Evolutionary conservation across 768 basidiomycete genomes (phyloP), one percentile per base, ranked within the genome.

Genomic region (Boletus rubescentipes): DNA sequence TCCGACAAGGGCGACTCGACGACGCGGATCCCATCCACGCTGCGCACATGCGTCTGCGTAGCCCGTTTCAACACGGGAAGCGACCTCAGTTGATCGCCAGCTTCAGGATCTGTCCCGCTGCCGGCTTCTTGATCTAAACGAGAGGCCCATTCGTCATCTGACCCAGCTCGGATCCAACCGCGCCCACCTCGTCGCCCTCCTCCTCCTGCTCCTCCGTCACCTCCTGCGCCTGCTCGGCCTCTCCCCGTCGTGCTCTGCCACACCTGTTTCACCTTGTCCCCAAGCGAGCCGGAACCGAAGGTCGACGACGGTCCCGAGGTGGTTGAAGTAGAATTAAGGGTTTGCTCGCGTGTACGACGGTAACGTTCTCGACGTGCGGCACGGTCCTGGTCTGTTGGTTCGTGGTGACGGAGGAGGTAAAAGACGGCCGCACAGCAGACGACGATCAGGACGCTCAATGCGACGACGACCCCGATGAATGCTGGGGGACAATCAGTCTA

Each of bases 381-480:
- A 11, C 75, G 75, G 16, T 77, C 73, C 54, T 70, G 70, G 29
- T 77, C 71, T 34, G 71, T 72, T 26, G 75, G 75, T 35, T 74
- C 72, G 63, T 81, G 74, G 45, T 80, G 67, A 38, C 79, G 77
- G 16, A 87, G 71, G 34, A 89, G 79, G 60, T 79, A 76, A 65
- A 79, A 77, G 36, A 85, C 78, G 34, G 77, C 84, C 15, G 72
- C 67, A 64, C 77, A 82, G 45, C 79, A 77, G 30, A 73, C 62
- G 53, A 85, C 58, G 65, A 87, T 79, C 49, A 89, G 70, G 52
- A 79, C 57, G 51, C 74, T 72, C 38, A 89, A 76, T 41, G 73
- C 67, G 35, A 86, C 79, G 37, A 89, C 74, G 36, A 89, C 69
- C 4, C 71, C 82, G 58, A 88, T 78, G 71, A 89, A 89, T 11